These are phyloP conservation scores for Diutina pseudorugosa DNA, from an alignment of 1,139 yeast species.

Conservation along the genomic window DNA sequence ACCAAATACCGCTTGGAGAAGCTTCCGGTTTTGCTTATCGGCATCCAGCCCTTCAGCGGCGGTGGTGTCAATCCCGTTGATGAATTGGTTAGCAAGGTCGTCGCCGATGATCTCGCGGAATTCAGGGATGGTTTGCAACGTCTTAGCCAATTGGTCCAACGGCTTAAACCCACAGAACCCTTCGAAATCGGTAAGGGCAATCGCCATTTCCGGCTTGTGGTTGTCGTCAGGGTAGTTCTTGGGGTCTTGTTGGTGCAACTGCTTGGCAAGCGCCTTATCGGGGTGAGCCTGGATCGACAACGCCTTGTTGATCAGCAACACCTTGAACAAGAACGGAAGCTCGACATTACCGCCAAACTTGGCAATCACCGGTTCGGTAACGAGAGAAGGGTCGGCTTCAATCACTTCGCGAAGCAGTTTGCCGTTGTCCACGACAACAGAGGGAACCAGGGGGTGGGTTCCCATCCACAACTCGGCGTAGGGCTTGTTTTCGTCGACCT, in stretches of 20 bases:
- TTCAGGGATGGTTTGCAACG: conserved; percentile 65
- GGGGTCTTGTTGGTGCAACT: conserved; percentile 73
- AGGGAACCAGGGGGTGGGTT: conserved; percentile 88
- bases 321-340: conserved; percentile 88
- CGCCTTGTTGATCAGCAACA: conserved; percentile 83
- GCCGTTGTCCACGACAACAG: conserved; percentile 45
- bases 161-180: conserved; percentile 99
- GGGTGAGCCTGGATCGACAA: conserved; percentile 97
- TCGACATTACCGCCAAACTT: conserved; percentile 63
- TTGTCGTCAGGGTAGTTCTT: conserved; percentile 93
- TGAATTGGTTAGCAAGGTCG: conserved; percentile 41
- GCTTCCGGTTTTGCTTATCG: conserved; percentile 42
- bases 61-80: conserved; percentile 30
- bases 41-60: conserved; percentile 35
- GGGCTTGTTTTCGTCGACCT: conserved; percentile 61
- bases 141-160: conserved; percentile 55
- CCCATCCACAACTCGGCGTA: conserved; percentile 99
- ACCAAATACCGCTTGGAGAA: conserved; percentile 65
- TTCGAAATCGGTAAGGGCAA: conserved; percentile 90
- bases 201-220: conserved; percentile 99
- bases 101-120: conserved; percentile 58
- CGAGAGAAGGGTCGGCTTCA: conserved; percentile 41
- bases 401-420: conserved; percentile 55
- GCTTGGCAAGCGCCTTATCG: conserved; percentile 71
- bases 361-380: conserved; percentile 44